Evolutionary conservation across 257 asterid genomes (phyloP), one percentile per base, ranked within the genome.

Genomic region (Gentiana dahurica): DNA sequence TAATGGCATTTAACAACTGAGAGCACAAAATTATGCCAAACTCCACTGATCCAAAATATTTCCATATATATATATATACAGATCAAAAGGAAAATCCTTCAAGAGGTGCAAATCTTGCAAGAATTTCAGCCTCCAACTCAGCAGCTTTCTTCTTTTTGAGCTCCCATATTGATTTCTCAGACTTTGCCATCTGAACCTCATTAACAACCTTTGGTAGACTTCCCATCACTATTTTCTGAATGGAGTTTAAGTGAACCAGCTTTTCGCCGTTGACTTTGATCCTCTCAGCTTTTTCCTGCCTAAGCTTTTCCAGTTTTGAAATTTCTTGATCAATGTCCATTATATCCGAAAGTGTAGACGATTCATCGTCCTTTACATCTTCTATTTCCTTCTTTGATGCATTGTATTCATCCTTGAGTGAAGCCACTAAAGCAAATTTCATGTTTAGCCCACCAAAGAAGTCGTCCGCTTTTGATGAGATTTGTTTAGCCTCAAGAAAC

Each of bases 261-360:
- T 68, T 68, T 51, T 9, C 49, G 34, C 56, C 53, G 57, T 67
- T 67, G 36, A 32, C 55, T 63, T 70, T 48, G 13, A 68, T 57
- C n/a, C 37, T 59, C 52, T 57, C 32, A 15, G 60, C 32, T 13
- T 73, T 54, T 38, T 46, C 57, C 12, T 65, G 54, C 11, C 64
- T 62, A 12, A 61, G 72, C 6, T 71, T 58, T 69, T 70, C 70
- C 33, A 77, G 57, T n/a, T 12, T 35, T 0, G 79, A 75, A 36
- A 73, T 70, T 49, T 70, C 57, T 13, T 70, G 66, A 24, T 77
- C 79, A 52, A 71, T 65, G 43, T 72, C 76, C 51, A 46, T n/a
- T 54, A 73, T 24, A n/a, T 62, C 46, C 2, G 63, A 61, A n/a
- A 65, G 51, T 8, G 67, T 57, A 8, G 75, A 48, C 34, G 67